Base-by-base conservation (phyloP, 768 basidiomycete species). In the Wakefieldia striispora region DNA sequence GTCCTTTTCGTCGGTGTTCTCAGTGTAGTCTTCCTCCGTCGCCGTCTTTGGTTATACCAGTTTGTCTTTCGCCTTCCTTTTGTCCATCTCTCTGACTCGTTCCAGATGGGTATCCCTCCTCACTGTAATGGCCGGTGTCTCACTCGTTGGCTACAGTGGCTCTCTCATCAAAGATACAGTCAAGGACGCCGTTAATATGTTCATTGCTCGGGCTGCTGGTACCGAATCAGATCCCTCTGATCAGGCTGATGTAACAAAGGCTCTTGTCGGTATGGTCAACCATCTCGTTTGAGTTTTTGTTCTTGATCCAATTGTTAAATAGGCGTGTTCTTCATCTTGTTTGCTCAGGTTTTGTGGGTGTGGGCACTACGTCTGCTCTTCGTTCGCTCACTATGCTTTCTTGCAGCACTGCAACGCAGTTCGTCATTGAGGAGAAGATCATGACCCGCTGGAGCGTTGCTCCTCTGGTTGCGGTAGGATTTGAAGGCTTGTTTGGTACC, bases 351-450 rank as follows among this genome's bases (percentile, higher is more conserved):
- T 55, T 97, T 97, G 90, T 92, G 66, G 86, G 35, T 49, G 34
- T 24, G 17, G 33, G 27, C 37, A 8, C 6, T 2, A 24, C n/a
- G 23, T 40, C 11, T 10, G 3, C 24, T 38, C 35, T 20, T 45
- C 23, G 3, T 43, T 42, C 40, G 12, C 31, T 50, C 3, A 56
- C 1, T 9, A 20, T 52, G 33, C 34, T 50, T n/a, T 34, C 51
- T 54, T 56, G 40, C 50, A 94, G 91, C 73, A 89, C 91, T 24
- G 93, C 93, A 47, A 82, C 83, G 10, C 93, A 95, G 66, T 95
- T 95, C 64, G 95, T 97, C 39, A 79, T 97, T 14, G 97, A 98
- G 77, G 95, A 97, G 72, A 95, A 90, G 75, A 94, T 98, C 59
- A 85, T 98, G 87, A 74, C 82, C 62, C 81, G 79, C 42, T 95